Evolutionary conservation across 495 filamentous ascomycete species (phyloP), one percentile per base, ranked within the genome.

Genomic region (Podospora australis): DNA sequence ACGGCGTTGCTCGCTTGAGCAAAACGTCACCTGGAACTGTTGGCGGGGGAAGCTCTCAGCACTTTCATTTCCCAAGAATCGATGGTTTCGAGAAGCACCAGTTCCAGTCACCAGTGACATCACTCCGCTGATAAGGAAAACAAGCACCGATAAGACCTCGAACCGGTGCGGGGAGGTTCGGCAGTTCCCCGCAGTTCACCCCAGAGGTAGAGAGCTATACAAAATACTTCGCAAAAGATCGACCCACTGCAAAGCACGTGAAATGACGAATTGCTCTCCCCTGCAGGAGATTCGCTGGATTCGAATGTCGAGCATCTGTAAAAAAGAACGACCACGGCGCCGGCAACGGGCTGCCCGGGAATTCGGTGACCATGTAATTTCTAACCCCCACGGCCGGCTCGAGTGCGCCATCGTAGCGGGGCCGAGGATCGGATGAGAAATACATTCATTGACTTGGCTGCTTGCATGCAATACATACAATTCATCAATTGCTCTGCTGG

Each of bases 261-360:
- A 65, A 63, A 65, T 63, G 59, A 54, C 59, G 62, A 52, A 56
- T 39, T 55, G 23, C 20, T 23, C 7, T 24, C 40, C 40, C 22
- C 13, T n/a, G 21, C 21, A 17, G 34, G 23, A 26, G 17, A 39
- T 25, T 44, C 14, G 22, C 42, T 21, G 25, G 25, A 10, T 28
- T 36, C 26, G 30, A 10, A 30, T 38, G 43, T 20, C 24, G 21
- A 21, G 24, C 21, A 17, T 40, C 10, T 9, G 13, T 39, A 25
- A 32, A 35, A 36, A 53, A 7, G 21, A 44, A 13, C 26, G 16
- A 23, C 42, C 14, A 19, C 42, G 48, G 44, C 53, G 53, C 53
- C 53, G 44, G 48, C 39, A 40, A 48, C 48, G 53, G n/a, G 48
- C 44, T 35, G 47, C 38, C 43, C 28, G 20, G 29, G 6, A 4